Evolutionary conservation across 2,329 filamentous ascomycete species (phyloP).

Genomic region (Xylariaceae sp.): DNA sequence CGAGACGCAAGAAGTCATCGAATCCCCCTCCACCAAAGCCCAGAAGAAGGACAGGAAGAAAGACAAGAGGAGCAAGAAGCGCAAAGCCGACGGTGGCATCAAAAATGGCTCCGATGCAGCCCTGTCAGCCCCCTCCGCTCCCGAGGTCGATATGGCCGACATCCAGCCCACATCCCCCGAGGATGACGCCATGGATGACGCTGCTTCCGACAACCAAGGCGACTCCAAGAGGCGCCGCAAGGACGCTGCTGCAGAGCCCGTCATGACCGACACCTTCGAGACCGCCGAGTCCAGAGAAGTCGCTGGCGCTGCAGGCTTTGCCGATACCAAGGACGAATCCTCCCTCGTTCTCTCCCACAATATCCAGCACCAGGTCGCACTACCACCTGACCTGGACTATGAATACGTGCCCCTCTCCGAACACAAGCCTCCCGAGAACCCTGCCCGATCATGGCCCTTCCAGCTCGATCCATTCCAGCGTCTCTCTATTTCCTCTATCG

Average conservation of each 20-base stretch:
- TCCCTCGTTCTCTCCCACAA: slow-evolving; percentile 89
- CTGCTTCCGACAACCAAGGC: slow-evolving; percentile 44
- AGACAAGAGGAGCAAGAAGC: slow-evolving; percentile 68
- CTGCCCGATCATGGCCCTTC: slow-evolving; percentile 82
- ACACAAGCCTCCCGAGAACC: slow-evolving; percentile 85
- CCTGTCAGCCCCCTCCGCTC: slow-evolving; percentile 35
- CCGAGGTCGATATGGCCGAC: slow-evolving; percentile 30
- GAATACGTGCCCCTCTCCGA: slow-evolving; percentile 92
- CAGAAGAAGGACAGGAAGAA: slow-evolving; percentile 43
- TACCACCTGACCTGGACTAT: slow-evolving; percentile 91
- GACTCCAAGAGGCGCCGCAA: slow-evolving; percentile 63
- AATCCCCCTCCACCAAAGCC: slow-evolving; percentile 32
- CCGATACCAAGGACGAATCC: slow-evolving; percentile 54
- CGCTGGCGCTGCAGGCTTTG: slow-evolving; percentile 70
- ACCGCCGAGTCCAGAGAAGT: slow-evolving; percentile 92
- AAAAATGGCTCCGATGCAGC: slow-evolving; percentile 46
- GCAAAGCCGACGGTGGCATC: slow-evolving; percentile 77
- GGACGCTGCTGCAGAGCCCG: slow-evolving; percentile 68
- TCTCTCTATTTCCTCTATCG: slow-evolving; percentile 89
- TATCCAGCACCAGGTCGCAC: slow-evolving; percentile 94
- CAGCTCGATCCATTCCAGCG: slow-evolving; percentile 97
- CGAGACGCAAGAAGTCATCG: slow-evolving; percentile 25
- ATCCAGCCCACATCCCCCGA: slow-evolving; percentile 37
- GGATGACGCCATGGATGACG: slow-evolving; percentile 34
- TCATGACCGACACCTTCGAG: slow-evolving; percentile 91